phyloP scores from a whole-genome alignment of 352 stramenopile species.

The Paralagenidium karlingii region DNA sequence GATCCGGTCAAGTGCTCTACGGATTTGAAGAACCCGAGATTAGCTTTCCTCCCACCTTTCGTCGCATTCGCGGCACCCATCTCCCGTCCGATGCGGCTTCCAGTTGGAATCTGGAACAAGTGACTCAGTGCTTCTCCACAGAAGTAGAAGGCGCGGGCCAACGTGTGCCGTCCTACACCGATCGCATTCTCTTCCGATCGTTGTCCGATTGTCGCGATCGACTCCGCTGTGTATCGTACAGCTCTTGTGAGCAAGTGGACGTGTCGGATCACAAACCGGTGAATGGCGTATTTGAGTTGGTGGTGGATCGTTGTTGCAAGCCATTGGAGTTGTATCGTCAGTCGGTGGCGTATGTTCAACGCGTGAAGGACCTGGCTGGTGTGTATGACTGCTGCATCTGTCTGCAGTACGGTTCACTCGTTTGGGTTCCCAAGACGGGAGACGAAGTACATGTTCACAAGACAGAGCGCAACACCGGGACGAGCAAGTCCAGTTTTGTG shows the following conservation, averaged over 20 bases:
- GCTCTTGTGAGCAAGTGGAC: conserved; percentile 57
- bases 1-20: conserved; percentile 56
- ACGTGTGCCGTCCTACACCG: conserved; percentile 82
- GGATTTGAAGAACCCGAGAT: conserved; percentile 66
- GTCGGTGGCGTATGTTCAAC: too few relatives aligned
- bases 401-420: too few relatives aligned
- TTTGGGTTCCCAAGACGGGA: too few relatives aligned
- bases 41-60: conserved; percentile 67
- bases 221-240: conserved; percentile 55
- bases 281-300: conserved; percentile 46
- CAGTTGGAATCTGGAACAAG: conserved; percentile 21
- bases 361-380: too few relatives aligned
- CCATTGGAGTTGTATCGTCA: too few relatives aligned
- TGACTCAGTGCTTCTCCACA: conserved; percentile 54
- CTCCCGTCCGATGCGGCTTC: conserved; percentile 56
- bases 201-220: conserved; percentile 33
- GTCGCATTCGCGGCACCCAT: conserved; percentile 40
- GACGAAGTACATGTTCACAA: too few relatives aligned
- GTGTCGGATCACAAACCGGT: conserved; percentile 82
- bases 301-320: too few relatives aligned
- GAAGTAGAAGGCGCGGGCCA: conserved; percentile 35
- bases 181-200: conserved; percentile 77
- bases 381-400: too few relatives aligned
- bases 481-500: too few relatives aligned
- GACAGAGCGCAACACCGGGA: too few relatives aligned